phyloP scores from a whole-genome alignment of 2,329 filamentous ascomycete species.

The Botryosphaeria agaves region DNA sequence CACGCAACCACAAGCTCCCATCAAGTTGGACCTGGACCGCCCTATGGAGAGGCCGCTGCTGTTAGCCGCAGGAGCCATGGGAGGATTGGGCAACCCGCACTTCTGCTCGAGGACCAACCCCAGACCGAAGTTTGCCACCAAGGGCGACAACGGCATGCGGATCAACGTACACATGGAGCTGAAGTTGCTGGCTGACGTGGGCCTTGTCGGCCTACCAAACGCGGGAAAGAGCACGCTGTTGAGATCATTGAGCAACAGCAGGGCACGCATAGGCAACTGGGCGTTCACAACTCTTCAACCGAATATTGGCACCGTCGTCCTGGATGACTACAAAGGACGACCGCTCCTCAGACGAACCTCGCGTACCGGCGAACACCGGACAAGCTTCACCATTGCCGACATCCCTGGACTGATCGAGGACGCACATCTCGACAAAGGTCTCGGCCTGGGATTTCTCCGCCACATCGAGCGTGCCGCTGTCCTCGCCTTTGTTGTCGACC shows the following conservation, averaged over 20 bases:
- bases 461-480: constrained; percentile 90
- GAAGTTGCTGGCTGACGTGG: constrained; percentile 88
- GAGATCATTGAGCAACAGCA: constrained; percentile 71
- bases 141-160: constrained; percentile 62
- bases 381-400: constrained; percentile 83
- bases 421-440: constrained; percentile 77
- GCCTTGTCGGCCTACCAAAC: constrained; percentile 86
- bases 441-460: constrained; percentile 80
- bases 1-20: constrained; percentile 53
- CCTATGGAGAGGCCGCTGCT: constrained; percentile 73
- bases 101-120: constrained; percentile 63
- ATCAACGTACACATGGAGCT: constrained; percentile 76
- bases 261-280: constrained; percentile 83
- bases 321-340: constrained; percentile 71
- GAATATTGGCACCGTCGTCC: constrained; percentile 87
- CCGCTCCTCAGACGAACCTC: constrained; percentile 34
- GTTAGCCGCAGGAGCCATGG: constrained; percentile 72
- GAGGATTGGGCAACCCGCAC: constrained; percentile 84
- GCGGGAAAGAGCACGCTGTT: constrained; percentile 90
- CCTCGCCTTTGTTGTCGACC: constrained; percentile 83
- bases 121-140: constrained; percentile 74
- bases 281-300: constrained; percentile 92
- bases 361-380: constrained; percentile 39
- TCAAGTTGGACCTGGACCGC: constrained; percentile 40
- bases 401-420: constrained; percentile 89